These are phyloP conservation scores for Arachnopeziza araneosa DNA, from an alignment of 2,329 filamentous ascomycete species.

Conservation along the genomic window DNA sequence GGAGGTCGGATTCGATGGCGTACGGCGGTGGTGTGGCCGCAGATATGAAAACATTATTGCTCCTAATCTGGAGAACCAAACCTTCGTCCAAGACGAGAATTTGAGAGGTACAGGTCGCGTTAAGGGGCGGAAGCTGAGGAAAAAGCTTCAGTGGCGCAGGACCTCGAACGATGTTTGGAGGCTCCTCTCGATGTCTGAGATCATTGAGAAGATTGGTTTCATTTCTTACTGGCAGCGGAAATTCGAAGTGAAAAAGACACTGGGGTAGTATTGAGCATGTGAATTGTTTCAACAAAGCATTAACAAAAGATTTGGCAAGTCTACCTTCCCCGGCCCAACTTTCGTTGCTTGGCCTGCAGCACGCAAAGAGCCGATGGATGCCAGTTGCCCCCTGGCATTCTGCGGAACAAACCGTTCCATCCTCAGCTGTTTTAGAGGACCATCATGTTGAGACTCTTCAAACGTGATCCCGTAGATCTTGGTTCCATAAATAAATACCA, in stretches of 20 bases:
- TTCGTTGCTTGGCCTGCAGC: neutral
- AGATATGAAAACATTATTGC: constrained; percentile 31
- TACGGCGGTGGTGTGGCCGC: constrained; percentile 29
- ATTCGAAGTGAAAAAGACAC: neutral
- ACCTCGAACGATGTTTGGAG: neutral
- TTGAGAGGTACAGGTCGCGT: neutral
- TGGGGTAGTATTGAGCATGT: neutral
- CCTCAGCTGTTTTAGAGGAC: neutral
- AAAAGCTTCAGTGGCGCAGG: neutral
- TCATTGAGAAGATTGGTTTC: neutral
- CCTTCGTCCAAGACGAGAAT: neutral
- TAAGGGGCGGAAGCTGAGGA: neutral
- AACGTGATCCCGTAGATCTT: neutral
- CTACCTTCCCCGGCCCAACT: neutral
- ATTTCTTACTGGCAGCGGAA: neutral
- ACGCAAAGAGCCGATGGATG: too few species aligned
- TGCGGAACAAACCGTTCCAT: too few species aligned
- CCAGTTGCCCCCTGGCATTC: too few species aligned
- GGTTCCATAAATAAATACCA: neutral
- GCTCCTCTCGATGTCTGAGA: neutral
- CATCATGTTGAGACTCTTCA: neutral
- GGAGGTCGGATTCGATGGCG: constrained; percentile 29
- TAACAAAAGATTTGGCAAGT: neutral
- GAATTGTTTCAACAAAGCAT: neutral
- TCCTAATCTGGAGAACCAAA: neutral